Percentiles rank a stretch among this genome's conserved stretches.
Conservation (phyloP, 2,329 filamentous ascomycete species). For the Cytospora piceicola region DNA sequence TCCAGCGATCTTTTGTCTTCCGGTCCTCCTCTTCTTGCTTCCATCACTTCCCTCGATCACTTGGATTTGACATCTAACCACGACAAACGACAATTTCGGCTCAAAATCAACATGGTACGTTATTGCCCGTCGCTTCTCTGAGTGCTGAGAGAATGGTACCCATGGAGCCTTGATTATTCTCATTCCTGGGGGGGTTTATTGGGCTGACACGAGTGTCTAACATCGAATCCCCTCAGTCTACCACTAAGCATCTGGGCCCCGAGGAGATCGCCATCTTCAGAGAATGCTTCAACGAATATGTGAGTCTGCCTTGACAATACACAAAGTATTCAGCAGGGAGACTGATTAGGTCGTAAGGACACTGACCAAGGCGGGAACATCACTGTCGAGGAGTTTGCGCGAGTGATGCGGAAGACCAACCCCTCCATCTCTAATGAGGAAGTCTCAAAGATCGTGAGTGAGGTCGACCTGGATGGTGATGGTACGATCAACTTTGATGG, state of each 20-base stretch:
- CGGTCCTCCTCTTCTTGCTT: neutral
- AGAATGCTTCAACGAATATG: conserved; percentile 31
- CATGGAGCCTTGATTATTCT: neutral
- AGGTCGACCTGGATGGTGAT: conserved; percentile 45
- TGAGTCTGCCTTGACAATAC: neutral
- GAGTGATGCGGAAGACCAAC: conserved; percentile 42
- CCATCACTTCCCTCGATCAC: neutral
- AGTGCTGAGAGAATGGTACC: neutral
- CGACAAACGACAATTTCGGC: neutral
- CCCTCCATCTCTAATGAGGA: conserved; percentile 39
- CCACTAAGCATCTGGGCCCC: conserved; percentile 21
- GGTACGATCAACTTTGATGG: conserved; percentile 46
- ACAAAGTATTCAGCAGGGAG: neutral
- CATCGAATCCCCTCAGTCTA: conserved; percentile 15
- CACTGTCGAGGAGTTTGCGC: conserved; percentile 43
- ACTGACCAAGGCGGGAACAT: conserved; percentile 39
- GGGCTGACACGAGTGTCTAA: neutral
- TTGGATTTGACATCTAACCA: neutral
- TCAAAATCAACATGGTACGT: neutral
- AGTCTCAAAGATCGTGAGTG: conserved; percentile 43
- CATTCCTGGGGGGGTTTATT: neutral
- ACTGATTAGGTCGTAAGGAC: conserved; percentile 14
- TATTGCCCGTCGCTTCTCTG: neutral
- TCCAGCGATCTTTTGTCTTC: neutral
- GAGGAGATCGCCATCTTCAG: conserved; percentile 31